Evolutionary conservation across 306 rosid genomes (phyloP).

Genomic region (Potentilla sterilis): DNA sequence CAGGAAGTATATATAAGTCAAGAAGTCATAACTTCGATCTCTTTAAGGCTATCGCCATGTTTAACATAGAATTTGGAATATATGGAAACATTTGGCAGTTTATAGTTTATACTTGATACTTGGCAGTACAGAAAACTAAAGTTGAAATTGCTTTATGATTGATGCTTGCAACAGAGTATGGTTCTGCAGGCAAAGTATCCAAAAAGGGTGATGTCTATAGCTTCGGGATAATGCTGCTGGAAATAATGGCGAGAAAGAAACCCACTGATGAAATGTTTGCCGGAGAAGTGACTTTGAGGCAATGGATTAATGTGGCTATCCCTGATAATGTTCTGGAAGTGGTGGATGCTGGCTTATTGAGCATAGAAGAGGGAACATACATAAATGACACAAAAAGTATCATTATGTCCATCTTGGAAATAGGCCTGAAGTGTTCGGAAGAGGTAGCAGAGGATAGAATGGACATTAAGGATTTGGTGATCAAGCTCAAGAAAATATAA

Average conservation of each 20-base stretch:
- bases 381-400: no score
- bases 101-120: neutral
- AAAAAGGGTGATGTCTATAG: neutral
- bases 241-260: neutral
- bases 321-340: no score
- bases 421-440: neutral
- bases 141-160: no score
- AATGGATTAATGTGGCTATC: neutral
- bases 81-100: neutral
- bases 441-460: neutral
- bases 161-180: neutral
- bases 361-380: neutral
- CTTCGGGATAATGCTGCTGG: neutral
- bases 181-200: neutral
- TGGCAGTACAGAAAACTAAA: neutral
- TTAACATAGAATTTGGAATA: neutral
- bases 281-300: neutral
- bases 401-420: neutral
- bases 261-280: neutral
- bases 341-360: neutral
- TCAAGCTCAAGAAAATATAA: neutral
- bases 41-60: neutral
- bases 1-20: neutral
- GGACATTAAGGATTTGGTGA: neutral
- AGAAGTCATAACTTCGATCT: no score